phyloP scores from a whole-genome alignment of 495 filamentous ascomycete genomes.

The Cryomyces minteri region DNA sequence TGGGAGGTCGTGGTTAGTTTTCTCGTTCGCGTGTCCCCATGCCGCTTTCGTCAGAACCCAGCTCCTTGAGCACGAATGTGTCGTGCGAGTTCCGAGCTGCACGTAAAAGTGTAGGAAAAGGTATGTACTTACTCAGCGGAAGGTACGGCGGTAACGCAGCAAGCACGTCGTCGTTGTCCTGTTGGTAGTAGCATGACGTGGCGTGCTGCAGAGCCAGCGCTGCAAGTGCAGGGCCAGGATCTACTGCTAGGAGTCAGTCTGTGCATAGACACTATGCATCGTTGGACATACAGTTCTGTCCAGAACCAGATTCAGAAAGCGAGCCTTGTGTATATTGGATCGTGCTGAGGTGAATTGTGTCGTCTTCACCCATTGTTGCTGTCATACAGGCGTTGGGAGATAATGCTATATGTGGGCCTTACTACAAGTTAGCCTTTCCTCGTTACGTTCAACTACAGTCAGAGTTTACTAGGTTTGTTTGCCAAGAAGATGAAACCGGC shows the following conservation, averaged over 20 bases:
- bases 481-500: constrained; percentile 50
- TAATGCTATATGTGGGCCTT: constrained; percentile 29
- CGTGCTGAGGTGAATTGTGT: constrained; percentile 39
- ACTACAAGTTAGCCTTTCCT: not conserved
- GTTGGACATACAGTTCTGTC: not conserved
- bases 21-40: not conserved
- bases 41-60: too few relatives aligned
- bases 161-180: constrained; percentile 57
- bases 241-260: not conserved
- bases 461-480: constrained; percentile 27
- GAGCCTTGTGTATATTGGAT: constrained; percentile 30
- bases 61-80: too few relatives aligned
- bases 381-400: constrained; percentile 59
- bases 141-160: constrained; percentile 14
- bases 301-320: constrained; percentile 1
- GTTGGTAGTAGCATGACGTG: constrained; percentile 32
- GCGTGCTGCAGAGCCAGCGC: constrained; percentile 42
- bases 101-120: too few relatives aligned
- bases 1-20: not conserved
- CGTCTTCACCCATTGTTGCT: constrained; percentile 44
- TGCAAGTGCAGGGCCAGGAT: constrained; percentile 24
- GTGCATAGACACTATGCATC: not conserved
- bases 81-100: too few relatives aligned
- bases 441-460: not conserved
- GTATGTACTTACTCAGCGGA: too few relatives aligned